Percentiles rank a stretch among this genome's conserved stretches.
These are phyloP conservation scores for Limnomonas spitsbergensis DNA, from an alignment of 139 green algal species.

Conservation along the genomic window DNA sequence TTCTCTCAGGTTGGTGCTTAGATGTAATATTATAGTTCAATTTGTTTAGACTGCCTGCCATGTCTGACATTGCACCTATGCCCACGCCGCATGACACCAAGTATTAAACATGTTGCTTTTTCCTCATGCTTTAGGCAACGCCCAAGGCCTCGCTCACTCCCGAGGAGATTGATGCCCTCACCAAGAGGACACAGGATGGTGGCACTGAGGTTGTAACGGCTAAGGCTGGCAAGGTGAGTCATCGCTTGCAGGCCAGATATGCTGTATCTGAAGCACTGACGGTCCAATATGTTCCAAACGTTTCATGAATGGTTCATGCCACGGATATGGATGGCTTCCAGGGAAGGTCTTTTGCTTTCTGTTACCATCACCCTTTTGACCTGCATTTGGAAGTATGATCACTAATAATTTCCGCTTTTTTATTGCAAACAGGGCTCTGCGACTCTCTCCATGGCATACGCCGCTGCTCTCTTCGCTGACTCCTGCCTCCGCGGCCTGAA, in stretches of 20 bases:
- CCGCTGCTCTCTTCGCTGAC: conserved; percentile 92
- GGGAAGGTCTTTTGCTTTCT: no score
- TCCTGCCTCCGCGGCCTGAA: conserved; percentile 88
- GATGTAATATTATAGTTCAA: neutral
- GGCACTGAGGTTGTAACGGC: conserved; percentile 96
- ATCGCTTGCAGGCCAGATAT: no score
- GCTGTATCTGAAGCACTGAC: neutral
- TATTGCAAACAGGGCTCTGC: conserved; percentile 76
- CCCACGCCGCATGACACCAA: neutral
- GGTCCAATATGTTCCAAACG: no score
- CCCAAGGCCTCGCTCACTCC: conserved; percentile 55
- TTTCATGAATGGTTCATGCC: neutral
- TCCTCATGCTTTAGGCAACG: no score
- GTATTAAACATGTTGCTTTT: no score
- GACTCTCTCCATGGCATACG: conserved; percentile 98
- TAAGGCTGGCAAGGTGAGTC: conserved; percentile 80
- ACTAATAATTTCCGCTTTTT: no score
- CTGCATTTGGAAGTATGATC: no score
- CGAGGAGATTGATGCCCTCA: conserved; percentile 88
- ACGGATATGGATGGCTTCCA: no score
- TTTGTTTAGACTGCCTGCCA: neutral
- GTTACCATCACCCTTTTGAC: no score
- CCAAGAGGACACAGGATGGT: conserved; percentile 96
- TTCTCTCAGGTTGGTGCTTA: conserved; percentile 82
- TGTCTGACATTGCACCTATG: no score